Percentiles rank a stretch among this genome's conserved stretches.
phyloP scores from a whole-genome alignment of 129 eudicot species.

The Flaveria sonorensis region DNA sequence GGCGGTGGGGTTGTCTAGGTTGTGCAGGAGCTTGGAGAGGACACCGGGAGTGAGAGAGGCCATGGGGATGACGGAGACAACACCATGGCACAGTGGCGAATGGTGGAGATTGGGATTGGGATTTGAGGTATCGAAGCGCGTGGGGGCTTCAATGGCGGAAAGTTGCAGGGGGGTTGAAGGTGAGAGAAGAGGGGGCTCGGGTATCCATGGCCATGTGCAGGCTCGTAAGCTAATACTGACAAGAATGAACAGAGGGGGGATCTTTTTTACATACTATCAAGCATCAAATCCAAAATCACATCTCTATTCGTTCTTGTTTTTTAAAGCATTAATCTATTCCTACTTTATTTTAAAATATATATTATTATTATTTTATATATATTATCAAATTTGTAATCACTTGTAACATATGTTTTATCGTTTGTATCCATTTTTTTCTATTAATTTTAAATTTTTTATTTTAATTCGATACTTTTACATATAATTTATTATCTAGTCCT shows the following conservation, averaged over 20 bases:
- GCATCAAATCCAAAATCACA: conserved; percentile 2
- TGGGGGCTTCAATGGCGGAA: conserved; percentile 32
- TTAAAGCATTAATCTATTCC: neutral
- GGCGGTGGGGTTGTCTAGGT: conserved; percentile 47
- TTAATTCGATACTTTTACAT: no score
- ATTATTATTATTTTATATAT: no score
- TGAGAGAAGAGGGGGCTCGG: conserved; percentile 26
- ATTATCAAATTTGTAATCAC: no score
- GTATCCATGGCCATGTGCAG: conserved; percentile 29
- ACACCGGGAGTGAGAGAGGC: conserved; percentile 78
- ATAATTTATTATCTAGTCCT: no score
- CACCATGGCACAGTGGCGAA: conserved; percentile 35
- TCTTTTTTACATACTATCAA: neutral
- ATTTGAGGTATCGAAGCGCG: conserved; percentile 43
- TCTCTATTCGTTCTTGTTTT: neutral
- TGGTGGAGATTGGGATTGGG: conserved; percentile 4
- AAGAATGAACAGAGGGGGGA: conserved; percentile 3
- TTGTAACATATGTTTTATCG: no score
- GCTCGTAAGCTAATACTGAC: conserved; percentile 26
- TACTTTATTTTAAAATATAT: no score
- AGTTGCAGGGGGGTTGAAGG: conserved; percentile 24
- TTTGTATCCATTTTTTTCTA: no score
- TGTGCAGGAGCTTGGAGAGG: conserved; percentile 59
- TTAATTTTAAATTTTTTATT: no score
- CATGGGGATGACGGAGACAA: conserved; percentile 36